A percentile compares a stretch with the other conserved stretches of the same genome.
Conservation (phyloP, 768 basidiomycete species). For the Cystobasidium ongulense region DNA sequence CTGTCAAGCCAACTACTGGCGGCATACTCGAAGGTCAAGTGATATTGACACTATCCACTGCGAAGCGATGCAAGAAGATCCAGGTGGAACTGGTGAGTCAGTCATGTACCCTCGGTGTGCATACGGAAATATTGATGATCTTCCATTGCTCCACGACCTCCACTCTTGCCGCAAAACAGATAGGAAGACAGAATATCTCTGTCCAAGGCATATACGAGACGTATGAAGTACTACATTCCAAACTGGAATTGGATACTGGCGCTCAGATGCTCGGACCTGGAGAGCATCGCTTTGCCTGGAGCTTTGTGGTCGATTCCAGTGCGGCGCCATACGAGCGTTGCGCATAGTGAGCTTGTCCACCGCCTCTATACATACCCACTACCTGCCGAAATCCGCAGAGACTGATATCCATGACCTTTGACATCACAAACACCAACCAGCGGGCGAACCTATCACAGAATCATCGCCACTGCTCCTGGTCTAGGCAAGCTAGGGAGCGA, state of each 20-base stretch:
- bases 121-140: background rate
- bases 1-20: background rate
- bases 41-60: slow-evolving; percentile 4
- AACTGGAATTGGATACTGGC: slow-evolving; percentile 14
- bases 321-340: slow-evolving; percentile 27
- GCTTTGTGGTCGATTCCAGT: slow-evolving; percentile 1
- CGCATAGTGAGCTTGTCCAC: background rate
- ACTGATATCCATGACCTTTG: background rate
- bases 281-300: slow-evolving; percentile 18
- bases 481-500: slow-evolving; percentile 18
- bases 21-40: slow-evolving; percentile 12
- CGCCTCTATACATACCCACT: background rate
- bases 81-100: slow-evolving; percentile 25
- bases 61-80: slow-evolving; percentile 16
- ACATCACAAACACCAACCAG: background rate
- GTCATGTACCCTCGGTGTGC: too few relatives aligned
- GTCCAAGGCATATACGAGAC: slow-evolving; percentile 10
- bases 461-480: slow-evolving; percentile 20
- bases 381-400: background rate
- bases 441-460: slow-evolving; percentile 15
- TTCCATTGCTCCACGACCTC: background rate
- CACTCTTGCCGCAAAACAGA: background rate
- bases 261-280: slow-evolving; percentile 23
- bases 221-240: background rate
- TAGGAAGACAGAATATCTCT: slow-evolving; percentile 12